A percentile compares a stretch with the other conserved stretches of the same genome.
Conservation (phyloP, 1,139 yeast species). For the Hyphopichia burtonii region DNA sequence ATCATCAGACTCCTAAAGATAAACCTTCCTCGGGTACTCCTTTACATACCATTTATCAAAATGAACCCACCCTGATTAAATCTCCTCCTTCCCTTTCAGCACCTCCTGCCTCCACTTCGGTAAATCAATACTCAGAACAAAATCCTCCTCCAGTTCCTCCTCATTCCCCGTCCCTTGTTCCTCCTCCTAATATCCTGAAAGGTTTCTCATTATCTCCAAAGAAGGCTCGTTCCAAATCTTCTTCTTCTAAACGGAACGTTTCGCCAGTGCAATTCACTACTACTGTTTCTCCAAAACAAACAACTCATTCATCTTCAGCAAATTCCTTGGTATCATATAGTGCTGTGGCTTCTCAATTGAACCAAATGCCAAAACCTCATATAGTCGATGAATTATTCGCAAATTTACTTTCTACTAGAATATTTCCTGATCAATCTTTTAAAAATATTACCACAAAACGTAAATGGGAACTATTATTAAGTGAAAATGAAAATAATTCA, state of each 20-base stretch:
- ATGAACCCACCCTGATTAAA: conserved; percentile 8
- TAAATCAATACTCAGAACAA: neutral
- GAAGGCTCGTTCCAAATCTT: neutral
- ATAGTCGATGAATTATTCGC: conserved; percentile 43
- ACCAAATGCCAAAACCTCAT: conserved; percentile 35
- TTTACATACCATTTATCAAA: conserved; percentile 9
- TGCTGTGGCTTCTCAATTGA: conserved; percentile 28
- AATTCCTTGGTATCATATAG: conserved; percentile 31
- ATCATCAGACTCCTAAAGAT: neutral
- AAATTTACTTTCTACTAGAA: conserved; percentile 35
- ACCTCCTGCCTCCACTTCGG: neutral
- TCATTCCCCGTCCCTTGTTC: neutral
- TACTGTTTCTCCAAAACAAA: conserved; percentile 1
- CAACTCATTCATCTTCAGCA: neutral
- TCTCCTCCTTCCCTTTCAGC: neutral
- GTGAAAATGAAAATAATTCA: conserved; percentile 41
- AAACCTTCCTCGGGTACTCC: conserved; percentile 2
- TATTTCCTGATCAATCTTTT: conserved; percentile 36
- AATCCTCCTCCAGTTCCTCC: conserved; percentile 2
- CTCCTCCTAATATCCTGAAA: conserved; percentile 1
- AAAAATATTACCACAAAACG: conserved; percentile 32
- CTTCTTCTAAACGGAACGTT: neutral
- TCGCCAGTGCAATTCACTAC: neutral
- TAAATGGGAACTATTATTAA: conserved; percentile 47
- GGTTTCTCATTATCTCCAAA: neutral